Conservation (phyloP, 2,329 filamentous ascomycete genomes). For the Cucurbitaria berberidis region DNA sequence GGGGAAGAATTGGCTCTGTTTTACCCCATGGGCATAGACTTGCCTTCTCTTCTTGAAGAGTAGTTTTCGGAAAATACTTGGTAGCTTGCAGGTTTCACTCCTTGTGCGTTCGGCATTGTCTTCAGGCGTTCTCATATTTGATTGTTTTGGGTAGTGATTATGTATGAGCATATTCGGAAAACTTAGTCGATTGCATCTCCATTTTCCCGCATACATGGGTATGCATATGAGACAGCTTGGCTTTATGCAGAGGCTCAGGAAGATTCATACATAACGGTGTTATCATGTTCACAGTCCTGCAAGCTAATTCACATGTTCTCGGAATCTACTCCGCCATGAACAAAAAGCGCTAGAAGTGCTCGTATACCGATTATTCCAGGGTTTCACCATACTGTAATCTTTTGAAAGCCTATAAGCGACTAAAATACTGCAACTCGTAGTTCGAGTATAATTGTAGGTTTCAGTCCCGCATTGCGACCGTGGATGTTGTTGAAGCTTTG, state of each 20-base stretch:
- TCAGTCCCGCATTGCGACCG: neutral
- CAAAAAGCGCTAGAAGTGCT: neutral
- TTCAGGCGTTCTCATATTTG: neutral
- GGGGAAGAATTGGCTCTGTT: neutral
- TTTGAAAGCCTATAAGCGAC: neutral
- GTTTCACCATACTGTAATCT: neutral
- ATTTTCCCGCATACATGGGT: neutral
- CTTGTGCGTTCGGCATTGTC: neutral
- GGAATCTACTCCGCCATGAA: neutral
- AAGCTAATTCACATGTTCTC: neutral
- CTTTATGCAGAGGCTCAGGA: neutral
- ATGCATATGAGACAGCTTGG: neutral
- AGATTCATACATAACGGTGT: neutral
- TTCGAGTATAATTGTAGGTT: neutral
- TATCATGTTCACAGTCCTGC: neutral
- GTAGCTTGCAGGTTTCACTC: neutral
- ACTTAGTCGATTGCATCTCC: no score
- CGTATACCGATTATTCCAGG: neutral
- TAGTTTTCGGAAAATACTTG: neutral
- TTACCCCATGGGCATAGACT: neutral
- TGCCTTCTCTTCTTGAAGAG: neutral
- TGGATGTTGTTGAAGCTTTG: neutral
- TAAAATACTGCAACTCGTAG: constrained; percentile 3
- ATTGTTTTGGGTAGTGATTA: neutral
- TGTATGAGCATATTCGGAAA: neutral